Base-by-base conservation (phyloP, 2,329 filamentous ascomycete genomes). In the Fonsecaea pedrosoi region DNA sequence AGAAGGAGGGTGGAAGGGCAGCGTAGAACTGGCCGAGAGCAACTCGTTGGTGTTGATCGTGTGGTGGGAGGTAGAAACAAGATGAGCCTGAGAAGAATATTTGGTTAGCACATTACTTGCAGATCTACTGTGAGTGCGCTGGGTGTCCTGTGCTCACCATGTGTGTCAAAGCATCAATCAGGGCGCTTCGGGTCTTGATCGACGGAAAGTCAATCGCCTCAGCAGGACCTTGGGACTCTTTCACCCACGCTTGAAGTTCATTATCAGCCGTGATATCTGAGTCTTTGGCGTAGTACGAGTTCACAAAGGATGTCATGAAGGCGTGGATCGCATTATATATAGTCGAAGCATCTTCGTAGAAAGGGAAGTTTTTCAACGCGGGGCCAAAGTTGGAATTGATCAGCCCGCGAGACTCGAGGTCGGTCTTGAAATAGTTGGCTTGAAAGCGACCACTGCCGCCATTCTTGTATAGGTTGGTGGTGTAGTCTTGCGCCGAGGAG, bases 301-400 rank as follows among this genome's bases (percentile, higher is more conserved):
- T 48, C 34, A 65, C 63, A 38, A 65, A 61, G 18, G 63, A 61
- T 10, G 58, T 65, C 57, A 65, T 61, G 53, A 65, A 65, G 30
- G 57, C 45, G 40, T 61, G 63, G 35, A 61, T 60, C 15, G 57
- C 63, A 30, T 56, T 50, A 53, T 61, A 60, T 18, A 65, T 65
- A 12, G 50, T 60, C 30, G 57, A 61, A 21, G 63, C 63, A 35
- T 65, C 63, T 57, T 65, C 57, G 58, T 61, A 65, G 58, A 65
- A 65, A 12, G 63, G 63, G 45, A 61, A 61, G 18, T 57, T 54
- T 37, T 60, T 61, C 58, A 65, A 61, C 18, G 63, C 37, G 5
- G 63, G 63, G 30, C 63, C 63, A 37, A 61, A 65, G 13, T 60
- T 37, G 35, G 57, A 65, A 53, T 65, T 65, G 63, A 65, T 37